phyloP scores from a whole-genome alignment of 2,329 filamentous ascomycete genomes.

The Pseudopithomyces chartarum region DNA sequence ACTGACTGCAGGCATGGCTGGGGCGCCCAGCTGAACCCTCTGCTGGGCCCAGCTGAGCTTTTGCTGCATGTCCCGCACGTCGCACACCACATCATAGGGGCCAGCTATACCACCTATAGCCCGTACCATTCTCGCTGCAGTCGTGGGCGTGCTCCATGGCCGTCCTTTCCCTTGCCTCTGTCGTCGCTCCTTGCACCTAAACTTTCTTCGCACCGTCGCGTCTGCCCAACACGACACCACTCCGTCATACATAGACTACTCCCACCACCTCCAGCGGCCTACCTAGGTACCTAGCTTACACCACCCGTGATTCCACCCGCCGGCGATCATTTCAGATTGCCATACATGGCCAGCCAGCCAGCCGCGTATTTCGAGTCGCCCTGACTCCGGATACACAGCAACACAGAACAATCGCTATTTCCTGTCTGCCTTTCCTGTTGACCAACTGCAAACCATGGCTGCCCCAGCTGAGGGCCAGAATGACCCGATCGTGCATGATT shows the following conservation, averaged over 20 bases:
- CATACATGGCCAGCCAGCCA: not conserved
- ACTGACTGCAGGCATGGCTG: not conserved
- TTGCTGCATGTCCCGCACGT: not conserved
- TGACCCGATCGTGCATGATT: conserved; percentile 38
- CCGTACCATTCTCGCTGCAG: not conserved
- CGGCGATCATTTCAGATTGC: not conserved
- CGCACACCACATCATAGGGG: not conserved
- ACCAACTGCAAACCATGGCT: conserved; percentile 25
- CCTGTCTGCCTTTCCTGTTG: not conserved
- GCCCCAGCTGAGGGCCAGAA: conserved; percentile 15
- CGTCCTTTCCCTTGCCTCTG: not conserved
- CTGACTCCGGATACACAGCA: not conserved
- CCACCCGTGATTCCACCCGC: not conserved
- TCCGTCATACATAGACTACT: not conserved
- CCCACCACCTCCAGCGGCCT: not conserved
- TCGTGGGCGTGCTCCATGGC: not conserved
- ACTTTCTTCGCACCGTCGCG: not conserved
- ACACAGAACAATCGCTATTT: not conserved
- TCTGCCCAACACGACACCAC: conserved; percentile 1
- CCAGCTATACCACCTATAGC: no score
- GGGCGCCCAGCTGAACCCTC: conserved; percentile 1
- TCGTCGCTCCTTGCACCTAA: not conserved
- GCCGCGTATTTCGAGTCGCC: not conserved
- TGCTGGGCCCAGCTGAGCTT: not conserved
- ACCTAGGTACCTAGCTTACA: no score